These are phyloP conservation scores for Babesia gibsoni DNA, from an alignment of 169 alveolate genomes.

Conservation along the genomic window DNA sequence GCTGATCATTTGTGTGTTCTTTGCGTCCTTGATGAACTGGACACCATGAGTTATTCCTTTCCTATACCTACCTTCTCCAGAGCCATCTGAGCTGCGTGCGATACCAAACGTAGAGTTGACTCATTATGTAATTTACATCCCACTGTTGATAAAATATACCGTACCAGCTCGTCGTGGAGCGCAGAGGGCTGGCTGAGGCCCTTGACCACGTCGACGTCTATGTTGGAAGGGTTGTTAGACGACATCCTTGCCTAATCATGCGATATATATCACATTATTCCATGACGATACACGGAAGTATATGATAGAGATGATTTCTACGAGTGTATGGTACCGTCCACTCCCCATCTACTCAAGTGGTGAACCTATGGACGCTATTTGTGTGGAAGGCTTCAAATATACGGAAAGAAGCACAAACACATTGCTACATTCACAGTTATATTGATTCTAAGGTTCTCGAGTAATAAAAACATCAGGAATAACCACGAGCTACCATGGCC, in stretches of 20 bases:
- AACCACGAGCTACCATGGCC: too few species aligned
- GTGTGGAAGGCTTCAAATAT: too few species aligned
- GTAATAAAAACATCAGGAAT: too few species aligned
- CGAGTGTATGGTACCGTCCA: too few species aligned
- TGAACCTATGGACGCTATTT: too few species aligned
- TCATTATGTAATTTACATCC: constrained; percentile 61
- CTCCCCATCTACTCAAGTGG: too few species aligned
- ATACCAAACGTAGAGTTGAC: constrained; percentile 59
- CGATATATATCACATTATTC: not conserved
- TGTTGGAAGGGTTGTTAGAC: constrained; percentile 27
- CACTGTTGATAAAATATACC: constrained; percentile 51
- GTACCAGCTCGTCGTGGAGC: constrained; percentile 60
- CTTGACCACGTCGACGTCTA: constrained; percentile 55
- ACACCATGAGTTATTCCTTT: not conserved
- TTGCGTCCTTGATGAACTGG: constrained; percentile 59
- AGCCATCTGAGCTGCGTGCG: constrained; percentile 63
- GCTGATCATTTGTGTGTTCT: constrained; percentile 45
- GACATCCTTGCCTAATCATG: not conserved
- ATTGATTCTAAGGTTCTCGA: too few species aligned
- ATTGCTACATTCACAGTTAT: too few species aligned
- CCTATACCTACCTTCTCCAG: constrained; percentile 52
- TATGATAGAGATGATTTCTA: too few species aligned
- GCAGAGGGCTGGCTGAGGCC: constrained; percentile 66
- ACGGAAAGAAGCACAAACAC: too few species aligned
- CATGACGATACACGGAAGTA: too few species aligned